Conservation (phyloP, 2,329 filamentous ascomycete species). For the Claviceps digitariae region DNA sequence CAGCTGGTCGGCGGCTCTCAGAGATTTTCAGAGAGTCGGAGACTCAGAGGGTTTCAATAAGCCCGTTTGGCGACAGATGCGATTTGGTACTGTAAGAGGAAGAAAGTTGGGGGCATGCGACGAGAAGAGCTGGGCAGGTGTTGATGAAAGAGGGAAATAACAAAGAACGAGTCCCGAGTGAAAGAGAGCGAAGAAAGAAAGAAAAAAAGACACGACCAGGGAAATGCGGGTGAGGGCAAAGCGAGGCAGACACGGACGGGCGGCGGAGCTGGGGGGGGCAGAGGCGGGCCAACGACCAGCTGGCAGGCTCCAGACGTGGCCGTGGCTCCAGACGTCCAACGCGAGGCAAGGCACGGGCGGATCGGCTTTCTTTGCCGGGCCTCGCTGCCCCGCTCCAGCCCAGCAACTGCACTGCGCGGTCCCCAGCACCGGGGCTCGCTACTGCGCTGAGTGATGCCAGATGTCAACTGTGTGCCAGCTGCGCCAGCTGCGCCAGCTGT, state of each 20-base stretch:
- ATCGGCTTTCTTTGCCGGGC: constrained; percentile 5
- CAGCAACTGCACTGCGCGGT: background rate
- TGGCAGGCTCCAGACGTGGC: background rate
- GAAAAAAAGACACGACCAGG: background rate
- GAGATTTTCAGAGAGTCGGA: background rate
- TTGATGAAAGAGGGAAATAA: constrained; percentile 3
- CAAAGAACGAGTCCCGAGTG: background rate
- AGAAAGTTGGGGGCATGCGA: background rate
- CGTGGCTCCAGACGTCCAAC: background rate
- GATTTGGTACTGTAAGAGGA: background rate
- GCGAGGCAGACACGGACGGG: constrained; percentile 7
- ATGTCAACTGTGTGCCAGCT: too few species aligned
- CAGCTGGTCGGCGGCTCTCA: background rate
- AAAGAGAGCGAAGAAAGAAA: background rate
- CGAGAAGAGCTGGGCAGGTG: background rate
- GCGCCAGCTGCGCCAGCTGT: too few species aligned
- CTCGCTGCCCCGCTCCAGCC: background rate
- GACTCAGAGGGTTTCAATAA: background rate
- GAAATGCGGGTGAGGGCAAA: constrained; percentile 4
- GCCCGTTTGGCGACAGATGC: background rate
- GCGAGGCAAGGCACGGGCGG: constrained; percentile 7
- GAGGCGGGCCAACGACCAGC: background rate
- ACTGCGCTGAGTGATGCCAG: too few species aligned
- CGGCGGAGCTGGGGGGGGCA: constrained; percentile 3
- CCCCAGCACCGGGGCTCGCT: too few species aligned